Evolutionary conservation across 257 asterid genomes (phyloP).

Genomic region (Solanum clarkiae): DNA sequence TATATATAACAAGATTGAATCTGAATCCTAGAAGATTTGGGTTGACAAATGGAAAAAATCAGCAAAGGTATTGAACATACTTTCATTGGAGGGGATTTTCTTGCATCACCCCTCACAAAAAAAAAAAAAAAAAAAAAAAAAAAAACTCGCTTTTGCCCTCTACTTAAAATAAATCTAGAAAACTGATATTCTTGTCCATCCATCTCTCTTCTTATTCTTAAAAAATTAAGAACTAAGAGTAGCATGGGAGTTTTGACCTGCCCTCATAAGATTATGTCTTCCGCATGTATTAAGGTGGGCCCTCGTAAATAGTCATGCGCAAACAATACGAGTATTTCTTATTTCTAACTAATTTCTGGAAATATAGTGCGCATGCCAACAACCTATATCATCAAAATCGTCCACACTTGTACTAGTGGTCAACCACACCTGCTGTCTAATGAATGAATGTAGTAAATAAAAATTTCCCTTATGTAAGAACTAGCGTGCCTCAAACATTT

Average conservation of each 20-base stretch:
- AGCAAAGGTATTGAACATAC: no score
- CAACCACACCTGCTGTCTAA: not conserved
- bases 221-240: no score
- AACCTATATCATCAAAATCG: constrained; percentile 1
- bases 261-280: not conserved
- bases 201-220: no score
- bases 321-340: not conserved
- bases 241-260: not conserved
- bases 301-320: constrained; percentile 10
- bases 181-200: no score
- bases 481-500: not conserved
- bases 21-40: no score
- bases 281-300: constrained; percentile 46
- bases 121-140: no score
- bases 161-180: no score
- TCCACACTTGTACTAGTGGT: constrained; percentile 1
- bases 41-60: no score
- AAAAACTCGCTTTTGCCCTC: no score
- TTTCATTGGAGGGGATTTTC: no score
- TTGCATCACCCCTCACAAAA: no score
- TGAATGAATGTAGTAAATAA: not conserved
- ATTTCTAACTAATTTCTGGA: constrained; percentile 8
- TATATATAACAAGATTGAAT: no score
- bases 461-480: not conserved
- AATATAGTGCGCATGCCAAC: constrained; percentile 37